Percentiles rank a stretch among this genome's conserved stretches.
phyloP scores from a whole-genome alignment of 306 rosid species.

The Spatholobus suberectus region DNA sequence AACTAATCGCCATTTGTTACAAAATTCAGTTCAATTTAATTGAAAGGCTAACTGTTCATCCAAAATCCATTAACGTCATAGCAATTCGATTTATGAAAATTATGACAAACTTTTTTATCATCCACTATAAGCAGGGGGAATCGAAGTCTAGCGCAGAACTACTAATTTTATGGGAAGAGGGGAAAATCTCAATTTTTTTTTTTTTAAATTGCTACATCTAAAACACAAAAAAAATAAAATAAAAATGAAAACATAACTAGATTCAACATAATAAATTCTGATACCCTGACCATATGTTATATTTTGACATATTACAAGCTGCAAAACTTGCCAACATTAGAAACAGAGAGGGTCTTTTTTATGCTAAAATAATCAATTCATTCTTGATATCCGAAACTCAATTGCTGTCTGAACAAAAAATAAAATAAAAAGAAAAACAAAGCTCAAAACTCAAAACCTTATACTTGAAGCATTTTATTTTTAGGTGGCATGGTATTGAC shows the following conservation, averaged over 20 bases:
- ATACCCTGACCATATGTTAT: neutral
- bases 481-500: slow-evolving; percentile 33
- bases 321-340: neutral
- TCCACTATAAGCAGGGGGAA: neutral
- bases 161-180: neutral
- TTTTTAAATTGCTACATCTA: neutral
- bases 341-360: neutral
- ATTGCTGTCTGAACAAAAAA: neutral
- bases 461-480: slow-evolving; percentile 27
- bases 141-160: neutral
- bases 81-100: slow-evolving; percentile 1
- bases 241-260: neutral
- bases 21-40: slow-evolving; percentile 12
- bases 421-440: neutral
- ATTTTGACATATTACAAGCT: neutral
- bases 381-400: neutral
- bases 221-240: neutral
- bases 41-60: slow-evolving; percentile 7
- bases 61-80: neutral
- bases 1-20: slow-evolving; percentile 22
- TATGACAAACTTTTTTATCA: neutral
- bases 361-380: neutral
- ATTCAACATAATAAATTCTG: neutral
- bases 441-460: neutral
- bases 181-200: neutral